phyloP scores from a whole-genome alignment of 257 asterid species.

The Plantago major region DNA sequence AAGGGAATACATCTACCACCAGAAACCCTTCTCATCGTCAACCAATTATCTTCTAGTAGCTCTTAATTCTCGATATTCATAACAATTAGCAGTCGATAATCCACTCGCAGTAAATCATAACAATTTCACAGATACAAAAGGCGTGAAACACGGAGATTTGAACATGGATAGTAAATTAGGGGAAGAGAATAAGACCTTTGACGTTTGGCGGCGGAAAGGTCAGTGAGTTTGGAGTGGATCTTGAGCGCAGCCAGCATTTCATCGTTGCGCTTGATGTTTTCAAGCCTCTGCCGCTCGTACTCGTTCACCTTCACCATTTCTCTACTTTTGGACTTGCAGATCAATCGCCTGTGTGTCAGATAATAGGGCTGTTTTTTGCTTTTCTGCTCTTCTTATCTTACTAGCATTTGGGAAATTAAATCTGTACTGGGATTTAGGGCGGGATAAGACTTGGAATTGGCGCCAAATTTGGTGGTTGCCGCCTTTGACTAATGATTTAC shows the following conservation, averaged over 20 bases:
- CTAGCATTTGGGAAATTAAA: neutral
- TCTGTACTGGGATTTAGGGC: neutral
- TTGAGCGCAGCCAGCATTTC: constrained; percentile 84
- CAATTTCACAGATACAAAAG: neutral
- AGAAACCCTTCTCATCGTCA: too few species aligned
- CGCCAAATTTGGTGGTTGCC: too few species aligned
- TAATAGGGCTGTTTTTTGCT: too few species aligned
- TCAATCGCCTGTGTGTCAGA: too few species aligned
- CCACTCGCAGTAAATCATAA: too few species aligned
- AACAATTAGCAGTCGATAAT: too few species aligned
- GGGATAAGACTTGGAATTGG: neutral
- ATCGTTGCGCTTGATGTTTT: constrained; percentile 74
- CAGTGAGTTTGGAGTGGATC: constrained; percentile 45
- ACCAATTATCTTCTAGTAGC: too few species aligned
- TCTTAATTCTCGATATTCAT: too few species aligned
- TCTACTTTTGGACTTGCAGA: too few species aligned
- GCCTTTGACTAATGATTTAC: too few species aligned
- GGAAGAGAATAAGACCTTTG: constrained; percentile 27
- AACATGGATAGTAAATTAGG: neutral
- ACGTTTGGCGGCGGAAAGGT: constrained; percentile 56
- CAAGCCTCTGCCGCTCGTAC: constrained; percentile 74
- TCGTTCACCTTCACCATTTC: constrained; percentile 41
- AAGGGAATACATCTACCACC: too few species aligned
- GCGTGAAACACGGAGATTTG: neutral
- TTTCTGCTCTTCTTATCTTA: neutral